Percentiles rank a stretch among this genome's conserved stretches.
These are phyloP conservation scores for Closterium sp. DNA, from an alignment of 139 green algal species.

Conservation along the genomic window DNA sequence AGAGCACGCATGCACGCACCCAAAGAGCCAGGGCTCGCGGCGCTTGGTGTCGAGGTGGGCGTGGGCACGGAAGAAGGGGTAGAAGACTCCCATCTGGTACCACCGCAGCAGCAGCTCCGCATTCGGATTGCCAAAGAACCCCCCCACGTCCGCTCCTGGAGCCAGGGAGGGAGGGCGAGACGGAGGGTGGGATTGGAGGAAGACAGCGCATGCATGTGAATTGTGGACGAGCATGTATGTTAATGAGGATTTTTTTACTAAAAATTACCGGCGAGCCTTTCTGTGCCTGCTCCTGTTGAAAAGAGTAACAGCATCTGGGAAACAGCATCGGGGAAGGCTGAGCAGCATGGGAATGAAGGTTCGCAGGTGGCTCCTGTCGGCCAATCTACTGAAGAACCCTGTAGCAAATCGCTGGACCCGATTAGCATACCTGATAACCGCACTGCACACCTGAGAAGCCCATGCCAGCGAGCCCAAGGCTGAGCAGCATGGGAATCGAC, in stretches of 20 bases:
- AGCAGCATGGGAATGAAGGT: slow-evolving; percentile 92
- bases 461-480: no score
- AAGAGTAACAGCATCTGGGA: slow-evolving; percentile 40
- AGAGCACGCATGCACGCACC: slow-evolving; percentile 45
- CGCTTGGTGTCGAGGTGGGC: slow-evolving; percentile 94
- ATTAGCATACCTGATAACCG: slow-evolving; percentile 66
- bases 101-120: slow-evolving; percentile 89
- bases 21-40: slow-evolving; percentile 97
- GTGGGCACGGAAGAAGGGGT: slow-evolving; percentile 97
- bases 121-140: slow-evolving; percentile 98
- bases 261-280: no score
- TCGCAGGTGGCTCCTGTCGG: slow-evolving; percentile 78
- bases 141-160: slow-evolving; percentile 89
- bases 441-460: slow-evolving; percentile 89
- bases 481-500: no score
- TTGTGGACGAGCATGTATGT: no score
- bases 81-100: slow-evolving; percentile 92
- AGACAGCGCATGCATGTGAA: background rate
- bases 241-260: no score
- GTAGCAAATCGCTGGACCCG: no score
- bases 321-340: slow-evolving; percentile 81
- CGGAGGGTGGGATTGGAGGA: background rate
- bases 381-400: no score
- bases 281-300: background rate
- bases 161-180: background rate